Evolutionary conservation across 345 rosid species (phyloP), one percentile per base, ranked within the genome.

Genomic region (Eutrema heterophyllum): DNA sequence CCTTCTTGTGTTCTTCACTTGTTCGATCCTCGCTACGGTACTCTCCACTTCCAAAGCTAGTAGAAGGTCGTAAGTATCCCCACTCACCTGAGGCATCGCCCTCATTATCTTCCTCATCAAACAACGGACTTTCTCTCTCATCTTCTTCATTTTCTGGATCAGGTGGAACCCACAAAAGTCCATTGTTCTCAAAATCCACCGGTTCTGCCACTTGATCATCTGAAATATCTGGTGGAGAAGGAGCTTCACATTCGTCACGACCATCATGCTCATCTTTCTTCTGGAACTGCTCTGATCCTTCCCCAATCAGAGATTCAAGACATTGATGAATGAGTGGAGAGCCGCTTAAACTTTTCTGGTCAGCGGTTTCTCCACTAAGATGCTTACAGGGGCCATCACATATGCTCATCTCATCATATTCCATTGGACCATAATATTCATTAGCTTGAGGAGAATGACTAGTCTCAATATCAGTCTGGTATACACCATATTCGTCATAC

Each of bases 101-200:
- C 55, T 81, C 91, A 7, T 81, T 82, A 39, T 89, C 96, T 4
- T 89, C 90, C 61, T 92, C 93, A 48, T 84, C 93, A 67, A 78
- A 85, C 21, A 84, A 62, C 75, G 77, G 75, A 78, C 68, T 72
- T 81, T 92, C 99, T 71, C 81, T 88, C 70, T 92, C 99, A 78
- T 95, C 97, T 73, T 92, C 97, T 80, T 87, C 98, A 72, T 96
- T 87, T 86, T 96, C 99, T 74, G 99, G 99, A 61, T 90, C 97
- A 69, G 97, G 98, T 49, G 98, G 99, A 40, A 89, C 86, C 99
- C 99, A 96, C 69, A 96, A 90, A 57, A 81, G 53, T 64, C 91
- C 91, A 81, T 85, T 88, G 64, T 89, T 87, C 83, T 96, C 99
- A 69, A 95, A 92, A 83, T 96, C 99, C 52, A 96, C 89, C 59